Conservation (phyloP, 805 yeast species). For the Debaryomyces castellii region DNA sequence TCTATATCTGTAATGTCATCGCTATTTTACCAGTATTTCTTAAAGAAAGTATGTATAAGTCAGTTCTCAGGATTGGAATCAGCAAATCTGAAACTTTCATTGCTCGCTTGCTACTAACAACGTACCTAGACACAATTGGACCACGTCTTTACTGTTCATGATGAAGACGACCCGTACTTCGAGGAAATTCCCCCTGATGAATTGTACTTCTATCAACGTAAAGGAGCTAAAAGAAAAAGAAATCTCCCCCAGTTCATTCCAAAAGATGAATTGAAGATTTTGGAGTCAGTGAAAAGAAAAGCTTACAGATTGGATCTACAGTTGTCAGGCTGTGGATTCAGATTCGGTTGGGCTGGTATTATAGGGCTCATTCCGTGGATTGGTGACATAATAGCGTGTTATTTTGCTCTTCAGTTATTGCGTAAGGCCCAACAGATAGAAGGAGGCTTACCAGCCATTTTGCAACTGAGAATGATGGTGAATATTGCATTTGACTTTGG, state of each 20-base stretch:
- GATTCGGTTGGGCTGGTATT: conserved; percentile 44
- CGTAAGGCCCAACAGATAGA: conserved; percentile 31
- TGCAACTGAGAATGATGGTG: conserved; percentile 36
- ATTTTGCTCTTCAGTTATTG: conserved; percentile 30
- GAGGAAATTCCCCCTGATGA: conserved; percentile 41
- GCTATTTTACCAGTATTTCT: conserved; percentile 32
- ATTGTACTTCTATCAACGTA: conserved; percentile 39
- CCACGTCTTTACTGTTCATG: conserved; percentile 27
- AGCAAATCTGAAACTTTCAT: background rate
- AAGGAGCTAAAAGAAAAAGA: conserved; percentile 41
- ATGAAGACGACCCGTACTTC: conserved; percentile 36
- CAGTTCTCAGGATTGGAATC: background rate
- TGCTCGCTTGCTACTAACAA: conserved; percentile 9
- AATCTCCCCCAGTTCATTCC: conserved; percentile 36
- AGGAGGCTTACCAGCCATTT: conserved; percentile 34
- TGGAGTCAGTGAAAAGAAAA: conserved; percentile 33
- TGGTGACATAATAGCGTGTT: conserved; percentile 32
- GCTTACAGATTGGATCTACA: conserved; percentile 42
- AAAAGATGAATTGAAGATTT: conserved; percentile 28
- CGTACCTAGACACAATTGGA: conserved; percentile 25
- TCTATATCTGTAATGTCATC: conserved; percentile 21
- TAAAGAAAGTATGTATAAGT: conserved; percentile 34
- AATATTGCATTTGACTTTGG: conserved; percentile 40
- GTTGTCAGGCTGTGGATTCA: conserved; percentile 37
- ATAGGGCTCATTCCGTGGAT: conserved; percentile 44